A percentile compares a stretch with the other conserved stretches of the same genome.
Evolutionary conservation across 139 green algal genomes (phyloP).

Genomic region (Closterium sp.): DNA sequence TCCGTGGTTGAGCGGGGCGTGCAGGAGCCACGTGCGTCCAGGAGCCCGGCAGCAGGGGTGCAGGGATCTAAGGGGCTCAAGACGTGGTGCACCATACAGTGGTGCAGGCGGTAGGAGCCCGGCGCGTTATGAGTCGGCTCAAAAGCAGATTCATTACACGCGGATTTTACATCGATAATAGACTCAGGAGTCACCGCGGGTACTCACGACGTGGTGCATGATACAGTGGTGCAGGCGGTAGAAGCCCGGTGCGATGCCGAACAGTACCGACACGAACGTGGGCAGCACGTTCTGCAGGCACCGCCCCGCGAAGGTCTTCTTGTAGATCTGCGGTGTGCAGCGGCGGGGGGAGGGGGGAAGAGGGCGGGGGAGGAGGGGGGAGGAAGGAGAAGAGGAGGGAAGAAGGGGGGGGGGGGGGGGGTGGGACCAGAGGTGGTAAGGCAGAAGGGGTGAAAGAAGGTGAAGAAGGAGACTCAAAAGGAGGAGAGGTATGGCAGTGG

Average conservation of each 20-base stretch:
- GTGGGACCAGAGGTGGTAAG: background rate
- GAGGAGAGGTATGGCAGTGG: too few species aligned
- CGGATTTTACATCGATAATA: too few species aligned
- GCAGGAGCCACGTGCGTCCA: too few species aligned
- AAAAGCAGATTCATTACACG: background rate
- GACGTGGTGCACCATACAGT: too few species aligned
- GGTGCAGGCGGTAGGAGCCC: too few species aligned
- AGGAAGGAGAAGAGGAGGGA: background rate
- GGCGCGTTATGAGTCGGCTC: too few species aligned
- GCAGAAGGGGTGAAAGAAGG: too few species aligned
- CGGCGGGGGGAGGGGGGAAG: background rate
- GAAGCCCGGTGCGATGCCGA: conserved; percentile 69
- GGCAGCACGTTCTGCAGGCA: background rate
- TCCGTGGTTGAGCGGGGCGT: too few species aligned
- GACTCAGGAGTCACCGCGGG: background rate
- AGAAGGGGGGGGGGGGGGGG: background rate
- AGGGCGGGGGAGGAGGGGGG: background rate
- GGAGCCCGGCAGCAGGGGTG: too few species aligned
- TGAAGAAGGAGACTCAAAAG: background rate
- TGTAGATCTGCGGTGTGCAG: background rate
- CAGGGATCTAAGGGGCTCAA: too few species aligned
- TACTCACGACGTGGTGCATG: conserved; percentile 81
- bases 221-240: conserved; percentile 81
- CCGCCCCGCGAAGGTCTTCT: background rate
- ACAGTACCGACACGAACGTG: background rate